These are phyloP conservation scores for Sideroxylon spinosum DNA, from an alignment of 179 eudicot genomes.

Conservation along the genomic window DNA sequence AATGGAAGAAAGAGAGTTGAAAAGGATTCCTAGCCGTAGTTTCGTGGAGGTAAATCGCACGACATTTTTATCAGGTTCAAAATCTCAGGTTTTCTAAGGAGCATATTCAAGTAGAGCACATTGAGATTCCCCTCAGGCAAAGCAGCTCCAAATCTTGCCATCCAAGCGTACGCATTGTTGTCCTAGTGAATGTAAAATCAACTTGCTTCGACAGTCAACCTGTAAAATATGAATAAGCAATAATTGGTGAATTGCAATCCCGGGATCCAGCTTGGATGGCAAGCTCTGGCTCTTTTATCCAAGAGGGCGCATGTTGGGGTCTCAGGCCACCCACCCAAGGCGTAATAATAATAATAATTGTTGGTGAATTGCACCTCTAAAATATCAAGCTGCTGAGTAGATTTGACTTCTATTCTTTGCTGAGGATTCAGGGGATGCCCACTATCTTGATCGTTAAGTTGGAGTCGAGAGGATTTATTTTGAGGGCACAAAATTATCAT, in stretches of 20 bases:
- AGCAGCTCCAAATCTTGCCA: background rate
- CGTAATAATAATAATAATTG: no score
- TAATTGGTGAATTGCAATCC: no score
- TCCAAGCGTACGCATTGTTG: background rate
- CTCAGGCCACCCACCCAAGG: no score
- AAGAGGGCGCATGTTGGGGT: no score
- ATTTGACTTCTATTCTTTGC: background rate
- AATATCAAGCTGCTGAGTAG: background rate
- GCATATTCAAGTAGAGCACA: background rate
- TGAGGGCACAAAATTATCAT: no score
- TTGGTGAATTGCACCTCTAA: background rate
- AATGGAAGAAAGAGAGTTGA: slow-evolving; percentile 23
- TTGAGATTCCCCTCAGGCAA: background rate
- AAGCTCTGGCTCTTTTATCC: no score
- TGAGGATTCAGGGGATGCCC: background rate
- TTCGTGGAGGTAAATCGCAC: slow-evolving; percentile 16
- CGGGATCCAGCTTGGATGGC: no score
- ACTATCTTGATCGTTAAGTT: background rate
- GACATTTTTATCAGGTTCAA: slow-evolving; percentile 5
- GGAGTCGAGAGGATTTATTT: no score
- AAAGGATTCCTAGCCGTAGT: slow-evolving; percentile 21
- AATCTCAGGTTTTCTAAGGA: background rate
- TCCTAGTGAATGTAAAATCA: background rate
- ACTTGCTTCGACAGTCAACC: background rate
- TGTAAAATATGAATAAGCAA: background rate